Evolutionary conservation across 2,329 filamentous ascomycete species (phyloP).

Genomic region (Curvularia eragrostidis): DNA sequence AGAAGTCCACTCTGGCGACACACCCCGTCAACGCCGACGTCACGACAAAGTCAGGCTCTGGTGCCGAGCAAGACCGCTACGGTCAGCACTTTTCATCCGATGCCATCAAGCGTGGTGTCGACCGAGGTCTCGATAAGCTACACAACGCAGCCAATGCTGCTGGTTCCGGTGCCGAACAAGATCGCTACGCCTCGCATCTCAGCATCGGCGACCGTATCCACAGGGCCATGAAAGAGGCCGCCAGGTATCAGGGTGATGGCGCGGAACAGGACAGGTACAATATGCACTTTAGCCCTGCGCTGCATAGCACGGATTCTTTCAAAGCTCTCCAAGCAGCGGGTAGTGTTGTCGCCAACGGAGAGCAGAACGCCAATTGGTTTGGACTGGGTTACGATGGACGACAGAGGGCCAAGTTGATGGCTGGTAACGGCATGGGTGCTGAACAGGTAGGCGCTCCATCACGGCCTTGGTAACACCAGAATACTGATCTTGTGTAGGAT

Average conservation of each 20-base stretch:
- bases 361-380: slow-evolving; percentile 34
- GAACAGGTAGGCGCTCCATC: slow-evolving; percentile 40
- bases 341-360: slow-evolving; percentile 32
- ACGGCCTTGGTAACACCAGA: neutral
- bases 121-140: slow-evolving; percentile 29
- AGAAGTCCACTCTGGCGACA: slow-evolving; percentile 26
- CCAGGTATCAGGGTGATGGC: slow-evolving; percentile 32
- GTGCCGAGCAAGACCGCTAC: slow-evolving; percentile 44
- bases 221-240: slow-evolving; percentile 23
- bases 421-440: slow-evolving; percentile 39
- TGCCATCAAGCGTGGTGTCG: slow-evolving; percentile 28
- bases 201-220: slow-evolving; percentile 21
- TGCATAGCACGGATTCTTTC: slow-evolving; percentile 31
- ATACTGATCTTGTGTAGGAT: slow-evolving; percentile 32
- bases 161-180: slow-evolving; percentile 34
- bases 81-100: slow-evolving; percentile 37
- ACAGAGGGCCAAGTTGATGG: slow-evolving; percentile 38
- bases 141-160: slow-evolving; percentile 22
- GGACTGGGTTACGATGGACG: slow-evolving; percentile 44
- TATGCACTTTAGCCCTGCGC: slow-evolving; percentile 35
- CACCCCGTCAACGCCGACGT: slow-evolving; percentile 35
- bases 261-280: slow-evolving; percentile 45
- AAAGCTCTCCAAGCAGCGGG: slow-evolving; percentile 34
- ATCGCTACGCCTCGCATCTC: slow-evolving; percentile 34
- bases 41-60: slow-evolving; percentile 36